Percentiles rank a stretch among this genome's conserved stretches.
These are phyloP conservation scores for Pleoardoris graminearum DNA, from an alignment of 2,329 filamentous ascomycete genomes.

Conservation along the genomic window DNA sequence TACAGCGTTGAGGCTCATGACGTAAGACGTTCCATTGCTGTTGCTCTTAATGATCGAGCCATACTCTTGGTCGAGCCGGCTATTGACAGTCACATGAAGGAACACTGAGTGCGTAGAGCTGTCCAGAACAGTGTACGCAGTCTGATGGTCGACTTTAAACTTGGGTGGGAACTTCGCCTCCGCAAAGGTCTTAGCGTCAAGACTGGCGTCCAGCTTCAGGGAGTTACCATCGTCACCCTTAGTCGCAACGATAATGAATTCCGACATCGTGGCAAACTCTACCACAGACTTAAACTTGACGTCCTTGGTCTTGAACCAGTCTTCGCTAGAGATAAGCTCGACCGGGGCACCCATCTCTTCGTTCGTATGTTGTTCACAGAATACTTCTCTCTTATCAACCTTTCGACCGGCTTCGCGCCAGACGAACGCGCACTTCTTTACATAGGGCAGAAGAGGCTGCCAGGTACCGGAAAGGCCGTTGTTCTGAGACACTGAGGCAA, in stretches of 20 bases:
- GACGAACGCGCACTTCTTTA: constrained; percentile 85
- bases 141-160: constrained; percentile 76
- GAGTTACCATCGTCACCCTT: constrained; percentile 66
- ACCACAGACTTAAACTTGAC: constrained; percentile 71
- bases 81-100: constrained; percentile 83
- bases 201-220: constrained; percentile 76
- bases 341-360: constrained; percentile 66
- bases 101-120: constrained; percentile 95
- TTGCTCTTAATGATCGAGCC: constrained; percentile 97
- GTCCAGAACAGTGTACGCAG: constrained; percentile 89
- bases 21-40: constrained; percentile 95
- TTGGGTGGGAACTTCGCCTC: constrained; percentile 83
- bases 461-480: constrained; percentile 69
- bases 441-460: constrained; percentile 73
- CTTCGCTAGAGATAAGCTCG: constrained; percentile 74
- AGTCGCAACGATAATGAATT: constrained; percentile 90
- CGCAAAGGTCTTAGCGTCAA: constrained; percentile 83
- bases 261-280: constrained; percentile 91
- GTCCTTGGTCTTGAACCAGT: constrained; percentile 72
- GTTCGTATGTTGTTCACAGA: constrained; percentile 65
- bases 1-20: constrained; percentile 77
- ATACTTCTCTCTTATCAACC: constrained; percentile 66
- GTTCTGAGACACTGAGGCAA: constrained; percentile 77
- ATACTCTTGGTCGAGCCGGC: constrained; percentile 65
- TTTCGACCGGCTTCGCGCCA: constrained; percentile 59